Conservation (phyloP, 2,329 filamentous ascomycete species). For the Plectosphaerella sp. region DNA sequence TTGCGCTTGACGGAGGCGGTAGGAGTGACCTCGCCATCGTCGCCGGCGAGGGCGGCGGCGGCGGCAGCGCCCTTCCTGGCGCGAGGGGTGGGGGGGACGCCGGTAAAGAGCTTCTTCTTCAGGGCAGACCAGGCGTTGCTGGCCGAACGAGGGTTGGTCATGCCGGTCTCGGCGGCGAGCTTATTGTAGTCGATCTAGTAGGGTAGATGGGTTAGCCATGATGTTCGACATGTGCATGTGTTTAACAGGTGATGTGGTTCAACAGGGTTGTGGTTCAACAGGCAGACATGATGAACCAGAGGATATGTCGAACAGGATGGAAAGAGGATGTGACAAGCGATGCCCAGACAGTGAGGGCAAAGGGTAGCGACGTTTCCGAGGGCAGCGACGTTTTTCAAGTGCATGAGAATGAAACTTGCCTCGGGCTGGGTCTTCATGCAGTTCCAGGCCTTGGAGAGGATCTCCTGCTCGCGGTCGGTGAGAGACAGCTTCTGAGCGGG, state of each 20-base stretch:
- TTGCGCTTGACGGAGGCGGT: conserved; percentile 6
- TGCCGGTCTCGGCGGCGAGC: conserved; percentile 15
- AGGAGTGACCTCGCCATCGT: neutral
- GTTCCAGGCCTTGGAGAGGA: conserved; percentile 17
- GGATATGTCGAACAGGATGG: too few species aligned
- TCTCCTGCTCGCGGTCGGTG: conserved; percentile 17
- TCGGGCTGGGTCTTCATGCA: conserved; percentile 19
- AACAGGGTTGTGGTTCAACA: too few species aligned
- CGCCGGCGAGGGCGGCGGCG: neutral
- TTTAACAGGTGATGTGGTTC: neutral
- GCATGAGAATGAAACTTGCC: conserved; percentile 8
- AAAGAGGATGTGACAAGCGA: too few species aligned
- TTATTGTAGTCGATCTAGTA: conserved; percentile 17
- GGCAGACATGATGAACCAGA: neutral
- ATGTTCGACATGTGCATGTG: too few species aligned
- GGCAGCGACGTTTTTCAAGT: too few species aligned
- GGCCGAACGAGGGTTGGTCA: conserved; percentile 17
- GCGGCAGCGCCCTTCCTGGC: conserved; percentile 9
- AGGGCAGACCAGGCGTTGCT: conserved; percentile 17
- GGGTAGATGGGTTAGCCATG: neutral
- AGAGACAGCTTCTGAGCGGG: conserved; percentile 7
- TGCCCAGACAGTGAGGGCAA: too few species aligned
- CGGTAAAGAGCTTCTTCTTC: conserved; percentile 19
- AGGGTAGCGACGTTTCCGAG: too few species aligned
- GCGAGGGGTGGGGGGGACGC: conserved; percentile 11